phyloP scores from a whole-genome alignment of 2,329 filamentous ascomycete genomes.

The Fusarium haematococcum region DNA sequence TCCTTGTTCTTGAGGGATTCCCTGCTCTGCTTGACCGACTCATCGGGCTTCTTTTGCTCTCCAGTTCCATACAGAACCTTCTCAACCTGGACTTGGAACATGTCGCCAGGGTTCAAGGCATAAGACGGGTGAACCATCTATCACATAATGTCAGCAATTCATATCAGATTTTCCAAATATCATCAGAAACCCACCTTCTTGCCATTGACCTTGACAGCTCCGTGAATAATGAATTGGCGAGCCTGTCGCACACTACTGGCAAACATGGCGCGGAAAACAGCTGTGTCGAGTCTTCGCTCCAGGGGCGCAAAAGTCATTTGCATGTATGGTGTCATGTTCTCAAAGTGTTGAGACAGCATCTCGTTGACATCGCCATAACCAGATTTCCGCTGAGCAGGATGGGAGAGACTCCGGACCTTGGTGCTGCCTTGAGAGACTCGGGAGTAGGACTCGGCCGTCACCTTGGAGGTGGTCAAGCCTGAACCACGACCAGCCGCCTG shows the following conservation, averaged over 20 bases:
- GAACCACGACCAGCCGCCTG: slow-evolving; percentile 86
- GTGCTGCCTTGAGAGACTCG: slow-evolving; percentile 40
- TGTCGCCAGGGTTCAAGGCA: slow-evolving; percentile 94
- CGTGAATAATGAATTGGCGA: slow-evolving; percentile 93
- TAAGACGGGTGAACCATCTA: slow-evolving; percentile 95
- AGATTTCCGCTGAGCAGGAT: slow-evolving; percentile 39
- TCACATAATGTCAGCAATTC: slow-evolving; percentile 10
- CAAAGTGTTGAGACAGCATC: slow-evolving; percentile 49
- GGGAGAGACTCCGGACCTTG: slow-evolving; percentile 29
- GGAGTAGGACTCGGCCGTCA: slow-evolving; percentile 52
- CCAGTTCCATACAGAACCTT: slow-evolving; percentile 91
- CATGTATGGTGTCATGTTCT: slow-evolving; percentile 83
- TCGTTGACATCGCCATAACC: slow-evolving; percentile 49
- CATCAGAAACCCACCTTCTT: slow-evolving; percentile 75
- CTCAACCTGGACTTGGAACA: slow-evolving; percentile 95
- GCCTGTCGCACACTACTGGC: slow-evolving; percentile 94
- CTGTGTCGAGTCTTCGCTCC: slow-evolving; percentile 92
- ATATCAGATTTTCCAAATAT: background rate
- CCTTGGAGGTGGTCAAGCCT: slow-evolving; percentile 61
- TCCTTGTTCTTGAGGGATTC: slow-evolving; percentile 44
- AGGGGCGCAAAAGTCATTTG: slow-evolving; percentile 94
- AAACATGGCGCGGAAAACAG: slow-evolving; percentile 92
- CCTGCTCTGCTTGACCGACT: slow-evolving; percentile 42
- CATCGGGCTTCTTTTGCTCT: slow-evolving; percentile 67
- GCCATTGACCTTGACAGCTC: slow-evolving; percentile 94